Evolutionary conservation across 805 yeast species (phyloP), one percentile per base, ranked within the genome.

Genomic region (Brettanomyces custersianus): DNA sequence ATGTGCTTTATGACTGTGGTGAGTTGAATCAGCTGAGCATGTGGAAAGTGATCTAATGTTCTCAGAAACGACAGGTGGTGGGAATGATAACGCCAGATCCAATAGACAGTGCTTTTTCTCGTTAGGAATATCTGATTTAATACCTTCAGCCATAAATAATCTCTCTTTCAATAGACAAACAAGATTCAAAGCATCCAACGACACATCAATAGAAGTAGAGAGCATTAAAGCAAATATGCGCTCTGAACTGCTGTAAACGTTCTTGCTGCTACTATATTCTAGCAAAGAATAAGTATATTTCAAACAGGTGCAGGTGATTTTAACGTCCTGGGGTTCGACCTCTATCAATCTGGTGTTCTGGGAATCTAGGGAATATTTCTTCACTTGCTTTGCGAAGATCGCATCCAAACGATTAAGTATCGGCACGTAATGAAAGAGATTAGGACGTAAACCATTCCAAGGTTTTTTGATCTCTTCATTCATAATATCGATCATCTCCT

Each of bases 361-460:
- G 11, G 64, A 63, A 24, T 62, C 66, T 36, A 77, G 55, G 23
- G 60, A 63, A 48, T 84, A 80, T 41, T 73, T 73, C 6, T 58
- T 58, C 12, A 81, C 69, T 17, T 70, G 60, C 4, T 49, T 46
- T 35, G 76, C 81, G 36, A 84, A 60, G 5, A 84, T 66, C 10
- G 63, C 68, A 52, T 88, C 96, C 49, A 88, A 74, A 46, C 79
- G 65, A 54, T 86, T 81, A 46, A 90, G 62, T 1, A 84, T 74
- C 0, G 80, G 70, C 20, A 83, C 72, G 92, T 95, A 88, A 40
- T 77, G 78, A 41, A 69, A 70, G 23, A 90, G 57, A 46, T 84
- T 72, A 5, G 69, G 65, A 28, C 49, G 45, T 4, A 54, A 36
- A 11, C 59, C 58, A 39, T 52, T 54, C 60, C 59, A 57, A 9